Conservation (phyloP, 2,329 filamentous ascomycete species). For the Fusarium sp. region DNA sequence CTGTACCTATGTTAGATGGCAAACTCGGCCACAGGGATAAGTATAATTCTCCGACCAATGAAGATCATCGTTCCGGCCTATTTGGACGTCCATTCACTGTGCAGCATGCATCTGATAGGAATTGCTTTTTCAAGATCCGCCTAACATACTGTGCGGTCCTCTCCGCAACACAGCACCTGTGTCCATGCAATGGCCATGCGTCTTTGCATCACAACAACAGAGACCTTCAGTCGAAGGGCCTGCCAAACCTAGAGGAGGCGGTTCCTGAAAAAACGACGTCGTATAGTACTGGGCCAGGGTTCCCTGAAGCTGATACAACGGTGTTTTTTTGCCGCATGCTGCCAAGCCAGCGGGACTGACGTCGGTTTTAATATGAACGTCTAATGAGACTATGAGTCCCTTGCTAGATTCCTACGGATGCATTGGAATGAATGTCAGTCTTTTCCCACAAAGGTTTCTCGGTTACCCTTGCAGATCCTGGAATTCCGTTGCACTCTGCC, state of each 20-base stretch:
- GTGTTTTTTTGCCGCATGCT: slow-evolving; percentile 24
- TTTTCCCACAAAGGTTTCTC: not conserved
- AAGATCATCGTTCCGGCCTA: slow-evolving; percentile 4
- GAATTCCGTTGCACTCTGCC: not conserved
- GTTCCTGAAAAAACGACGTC: slow-evolving; percentile 4
- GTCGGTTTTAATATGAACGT: slow-evolving; percentile 12
- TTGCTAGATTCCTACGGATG: slow-evolving; percentile 5
- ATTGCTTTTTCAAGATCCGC: slow-evolving; percentile 4
- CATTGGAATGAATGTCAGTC: slow-evolving; percentile 26
- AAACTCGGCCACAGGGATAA: slow-evolving; percentile 7
- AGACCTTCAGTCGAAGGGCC: not conserved
- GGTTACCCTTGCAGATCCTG: slow-evolving; percentile 20
- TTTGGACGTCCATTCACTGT: not conserved
- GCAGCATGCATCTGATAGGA: slow-evolving; percentile 6
- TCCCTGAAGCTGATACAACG: slow-evolving; percentile 40
- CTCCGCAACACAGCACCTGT: slow-evolving; percentile 4
- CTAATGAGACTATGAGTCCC: not conserved
- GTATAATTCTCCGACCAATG: slow-evolving; percentile 14
- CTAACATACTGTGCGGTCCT: slow-evolving; percentile 1
- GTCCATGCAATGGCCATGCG: not conserved
- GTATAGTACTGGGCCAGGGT: slow-evolving; percentile 29
- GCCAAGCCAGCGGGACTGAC: slow-evolving; percentile 19
- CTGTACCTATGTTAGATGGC: not conserved
- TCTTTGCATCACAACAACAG: not conserved
- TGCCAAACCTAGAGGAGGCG: slow-evolving; percentile 5